Evolutionary conservation across 192 early-diverging fungal species (phyloP).

Genomic region (Borealophlyctis nickersoniae): DNA sequence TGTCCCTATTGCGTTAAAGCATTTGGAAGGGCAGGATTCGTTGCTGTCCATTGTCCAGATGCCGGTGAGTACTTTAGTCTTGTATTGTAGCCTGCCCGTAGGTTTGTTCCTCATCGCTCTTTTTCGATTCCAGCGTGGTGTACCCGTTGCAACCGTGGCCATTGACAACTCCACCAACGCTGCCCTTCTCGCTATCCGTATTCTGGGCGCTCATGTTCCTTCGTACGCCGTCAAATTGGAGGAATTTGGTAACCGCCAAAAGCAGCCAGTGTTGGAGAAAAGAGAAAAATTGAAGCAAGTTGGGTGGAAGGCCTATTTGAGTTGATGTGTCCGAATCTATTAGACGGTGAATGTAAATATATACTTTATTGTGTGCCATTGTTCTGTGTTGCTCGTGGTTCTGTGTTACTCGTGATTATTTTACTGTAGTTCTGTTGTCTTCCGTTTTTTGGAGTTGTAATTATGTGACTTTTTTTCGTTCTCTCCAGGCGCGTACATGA

Average conservation of each 20-base stretch:
- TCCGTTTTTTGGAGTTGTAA: too few relatives aligned
- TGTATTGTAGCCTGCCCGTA: neutral
- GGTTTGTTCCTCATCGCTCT: neutral
- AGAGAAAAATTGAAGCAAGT: conserved; percentile 73
- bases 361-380: too few relatives aligned
- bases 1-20: conserved; percentile 89
- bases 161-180: conserved; percentile 98
- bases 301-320: conserved; percentile 85
- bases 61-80: conserved; percentile 67
- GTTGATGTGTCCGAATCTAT: too few relatives aligned
- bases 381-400: too few relatives aligned
- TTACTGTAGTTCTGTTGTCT: too few relatives aligned
- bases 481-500: too few relatives aligned
- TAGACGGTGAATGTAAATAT: too few relatives aligned
- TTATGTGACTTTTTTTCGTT: too few relatives aligned
- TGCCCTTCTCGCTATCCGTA: conserved; percentile 88
- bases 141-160: conserved; percentile 98
- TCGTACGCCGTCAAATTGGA: conserved; percentile 74
- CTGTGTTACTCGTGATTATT: too few relatives aligned
- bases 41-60: conserved; percentile 98
- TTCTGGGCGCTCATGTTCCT: conserved; percentile 77
- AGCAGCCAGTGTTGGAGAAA: conserved; percentile 83
- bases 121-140: conserved; percentile 70
- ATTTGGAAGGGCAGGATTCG: conserved; percentile 95
- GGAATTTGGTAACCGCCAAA: conserved; percentile 77